A percentile compares a stretch with the other conserved stretches of the same genome.
Conservation (phyloP, 805 yeast genomes). For the Kurtzmaniella fragi region DNA sequence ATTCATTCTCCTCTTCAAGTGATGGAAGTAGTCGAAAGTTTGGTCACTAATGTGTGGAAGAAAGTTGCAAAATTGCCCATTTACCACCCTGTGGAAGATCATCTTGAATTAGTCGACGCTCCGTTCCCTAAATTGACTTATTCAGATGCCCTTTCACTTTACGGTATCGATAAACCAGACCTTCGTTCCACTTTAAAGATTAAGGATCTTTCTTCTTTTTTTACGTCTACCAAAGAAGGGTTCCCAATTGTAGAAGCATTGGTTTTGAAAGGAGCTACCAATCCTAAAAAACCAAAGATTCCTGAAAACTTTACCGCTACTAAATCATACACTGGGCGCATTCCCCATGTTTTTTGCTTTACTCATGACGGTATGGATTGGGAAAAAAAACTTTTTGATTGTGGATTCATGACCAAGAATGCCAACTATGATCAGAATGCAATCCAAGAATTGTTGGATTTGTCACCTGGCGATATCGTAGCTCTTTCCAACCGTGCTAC, state of each 20-base stretch:
- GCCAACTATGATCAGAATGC: constrained; percentile 10
- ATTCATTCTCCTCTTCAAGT: constrained; percentile 64
- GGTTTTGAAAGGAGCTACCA: constrained; percentile 49
- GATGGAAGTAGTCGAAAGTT: constrained; percentile 52
- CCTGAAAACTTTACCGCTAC: constrained; percentile 37
- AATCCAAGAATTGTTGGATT: constrained; percentile 24
- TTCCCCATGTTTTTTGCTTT: constrained; percentile 40
- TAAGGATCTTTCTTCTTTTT: constrained; percentile 39
- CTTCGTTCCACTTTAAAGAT: constrained; percentile 59
- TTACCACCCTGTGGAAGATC: constrained; percentile 29
- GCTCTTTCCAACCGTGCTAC: constrained; percentile 73
- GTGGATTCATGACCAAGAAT: constrained; percentile 14
- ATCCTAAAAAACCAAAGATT: constrained; percentile 17
- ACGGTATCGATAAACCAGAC: constrained; percentile 95
- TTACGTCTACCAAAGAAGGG: constrained; percentile 21
- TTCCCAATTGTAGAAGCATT: constrained; percentile 76
- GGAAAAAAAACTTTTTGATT: constrained; percentile 36
- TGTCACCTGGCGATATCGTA: constrained; percentile 66
- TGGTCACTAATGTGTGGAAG: constrained; percentile 55
- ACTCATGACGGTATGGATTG: constrained; percentile 28
- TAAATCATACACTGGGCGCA: constrained; percentile 48
- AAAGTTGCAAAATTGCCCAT: constrained; percentile 36
- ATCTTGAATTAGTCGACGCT: constrained; percentile 19
- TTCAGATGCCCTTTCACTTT: constrained; percentile 59
- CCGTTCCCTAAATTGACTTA: constrained; percentile 49